Conservation (phyloP, 2,329 filamentous ascomycete species). For the Ceratocystis eucalypticola region DNA sequence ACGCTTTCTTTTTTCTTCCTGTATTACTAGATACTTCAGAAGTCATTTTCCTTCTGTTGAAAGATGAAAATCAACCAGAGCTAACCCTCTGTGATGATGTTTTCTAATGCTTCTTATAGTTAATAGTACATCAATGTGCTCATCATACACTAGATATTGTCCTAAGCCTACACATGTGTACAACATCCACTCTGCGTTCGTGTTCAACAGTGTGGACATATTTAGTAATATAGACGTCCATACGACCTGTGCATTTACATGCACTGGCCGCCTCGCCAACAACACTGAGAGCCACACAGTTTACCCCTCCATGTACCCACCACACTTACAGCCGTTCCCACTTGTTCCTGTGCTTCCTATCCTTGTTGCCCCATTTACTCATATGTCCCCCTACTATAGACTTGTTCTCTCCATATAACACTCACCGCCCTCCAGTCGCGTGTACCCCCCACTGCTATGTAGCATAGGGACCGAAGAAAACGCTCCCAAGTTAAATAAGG, state of each 20-base stretch:
- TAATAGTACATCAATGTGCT: no score
- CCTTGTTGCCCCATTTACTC: not conserved
- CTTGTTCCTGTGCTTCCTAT: not conserved
- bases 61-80: no score
- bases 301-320: conserved; percentile 4
- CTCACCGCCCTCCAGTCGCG: not conserved
- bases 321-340: not conserved
- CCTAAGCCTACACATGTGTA: not conserved
- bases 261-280: not conserved
- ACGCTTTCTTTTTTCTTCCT: not conserved
- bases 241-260: not conserved
- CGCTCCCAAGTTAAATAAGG: no score
- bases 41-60: no score
- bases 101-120: no score
- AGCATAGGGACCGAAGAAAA: no score
- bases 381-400: not conserved
- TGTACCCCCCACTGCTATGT: not conserved
- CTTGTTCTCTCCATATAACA: not conserved
- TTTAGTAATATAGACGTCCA: not conserved
- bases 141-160: no score
- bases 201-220: not conserved
- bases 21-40: not conserved
- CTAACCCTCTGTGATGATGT: no score
- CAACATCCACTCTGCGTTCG: no score
- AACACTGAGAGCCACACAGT: not conserved